phyloP scores from a whole-genome alignment of 495 filamentous ascomycete species.

The Tuber borchii region DNA sequence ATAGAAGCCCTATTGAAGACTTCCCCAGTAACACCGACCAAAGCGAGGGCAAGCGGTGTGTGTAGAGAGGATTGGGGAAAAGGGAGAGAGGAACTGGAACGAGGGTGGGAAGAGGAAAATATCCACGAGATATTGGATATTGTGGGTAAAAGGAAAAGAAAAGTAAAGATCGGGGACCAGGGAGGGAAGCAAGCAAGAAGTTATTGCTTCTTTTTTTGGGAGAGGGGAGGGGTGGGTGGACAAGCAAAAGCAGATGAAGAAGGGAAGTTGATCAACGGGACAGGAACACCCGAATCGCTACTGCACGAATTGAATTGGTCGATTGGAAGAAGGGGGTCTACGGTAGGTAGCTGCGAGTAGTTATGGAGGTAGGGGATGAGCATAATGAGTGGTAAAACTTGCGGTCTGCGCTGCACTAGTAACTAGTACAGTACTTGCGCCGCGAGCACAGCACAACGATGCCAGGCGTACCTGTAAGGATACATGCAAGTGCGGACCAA shows the following conservation, averaged over 20 bases:
- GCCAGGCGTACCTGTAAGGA: neutral
- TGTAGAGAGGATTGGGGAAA: neutral
- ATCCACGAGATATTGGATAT: conserved; percentile 1
- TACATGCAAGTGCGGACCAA: neutral
- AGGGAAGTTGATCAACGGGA: neutral
- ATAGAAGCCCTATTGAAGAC: neutral
- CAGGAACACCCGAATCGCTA: conserved; percentile 2
- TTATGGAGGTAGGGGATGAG: neutral
- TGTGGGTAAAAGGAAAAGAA: neutral
- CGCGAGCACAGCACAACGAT: neutral
- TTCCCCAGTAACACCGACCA: neutral
- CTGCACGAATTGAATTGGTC: neutral
- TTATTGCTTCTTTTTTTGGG: conserved; percentile 3
- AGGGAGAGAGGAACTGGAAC: neutral
- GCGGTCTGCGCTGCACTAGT: neutral
- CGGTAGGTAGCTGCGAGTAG: too few species aligned
- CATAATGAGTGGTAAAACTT: neutral
- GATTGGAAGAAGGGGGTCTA: neutral
- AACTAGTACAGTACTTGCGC: neutral
- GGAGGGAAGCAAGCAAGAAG: neutral
- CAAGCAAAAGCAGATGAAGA: neutral
- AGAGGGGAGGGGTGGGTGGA: neutral
- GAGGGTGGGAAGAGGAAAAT: neutral
- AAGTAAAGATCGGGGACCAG: neutral
- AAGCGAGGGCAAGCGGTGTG: neutral